These are phyloP conservation scores for Paramarasmius palmivorus DNA, from an alignment of 1,284 basidiomycete genomes.

Conservation along the genomic window DNA sequence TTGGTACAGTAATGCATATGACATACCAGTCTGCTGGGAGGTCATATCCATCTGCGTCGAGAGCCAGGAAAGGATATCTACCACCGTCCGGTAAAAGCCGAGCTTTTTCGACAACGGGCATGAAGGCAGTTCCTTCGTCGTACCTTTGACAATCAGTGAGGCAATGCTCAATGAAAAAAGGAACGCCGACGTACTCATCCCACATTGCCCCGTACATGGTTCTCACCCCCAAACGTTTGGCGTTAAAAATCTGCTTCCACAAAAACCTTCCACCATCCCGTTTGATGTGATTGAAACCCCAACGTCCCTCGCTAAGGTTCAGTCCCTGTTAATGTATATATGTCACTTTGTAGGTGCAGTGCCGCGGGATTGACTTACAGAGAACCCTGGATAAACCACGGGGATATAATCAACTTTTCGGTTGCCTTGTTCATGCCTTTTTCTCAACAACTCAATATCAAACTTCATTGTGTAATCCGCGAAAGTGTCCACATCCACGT, in stretches of 20 bases:
- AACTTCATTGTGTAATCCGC: constrained; percentile 58
- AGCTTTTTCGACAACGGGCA: constrained; percentile 64
- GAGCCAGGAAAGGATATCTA: constrained; percentile 58
- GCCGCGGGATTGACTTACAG: constrained; percentile 45
- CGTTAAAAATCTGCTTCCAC: constrained; percentile 74
- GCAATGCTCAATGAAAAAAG: constrained; percentile 12
- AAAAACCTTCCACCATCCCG: constrained; percentile 71
- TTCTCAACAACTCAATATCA: constrained; percentile 59
- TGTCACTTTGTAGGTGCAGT: constrained; percentile 2
- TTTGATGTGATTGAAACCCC: constrained; percentile 65
- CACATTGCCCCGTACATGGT: constrained; percentile 80
- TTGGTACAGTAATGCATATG: not conserved
- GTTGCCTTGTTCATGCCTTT: constrained; percentile 44
- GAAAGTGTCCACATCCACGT: constrained; percentile 59
- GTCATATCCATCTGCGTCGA: constrained; percentile 73
- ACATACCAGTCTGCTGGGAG: constrained; percentile 71
- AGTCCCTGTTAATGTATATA: constrained; percentile 45
- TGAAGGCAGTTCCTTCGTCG: constrained; percentile 76
- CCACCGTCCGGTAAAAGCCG: constrained; percentile 58
- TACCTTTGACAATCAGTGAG: constrained; percentile 45
- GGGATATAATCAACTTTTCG: constrained; percentile 73
- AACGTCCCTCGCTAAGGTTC: constrained; percentile 67
- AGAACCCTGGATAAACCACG: constrained; percentile 73
- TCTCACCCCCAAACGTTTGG: constrained; percentile 57
- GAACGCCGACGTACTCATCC: constrained; percentile 65